phyloP scores from a whole-genome alignment of 2,329 filamentous ascomycete genomes.

The Sclerotinia borealis region DNA sequence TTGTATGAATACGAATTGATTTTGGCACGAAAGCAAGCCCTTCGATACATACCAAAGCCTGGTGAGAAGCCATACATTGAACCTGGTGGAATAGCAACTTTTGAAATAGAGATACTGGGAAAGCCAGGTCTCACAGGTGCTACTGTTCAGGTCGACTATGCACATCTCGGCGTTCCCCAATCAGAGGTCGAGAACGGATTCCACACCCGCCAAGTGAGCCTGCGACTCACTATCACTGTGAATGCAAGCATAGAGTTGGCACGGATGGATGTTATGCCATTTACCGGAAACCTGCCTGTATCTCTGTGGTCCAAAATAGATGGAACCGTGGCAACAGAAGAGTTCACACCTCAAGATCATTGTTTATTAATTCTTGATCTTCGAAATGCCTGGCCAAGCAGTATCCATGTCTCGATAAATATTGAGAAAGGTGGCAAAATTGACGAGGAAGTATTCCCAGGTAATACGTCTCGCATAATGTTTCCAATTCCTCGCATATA shows the following conservation, averaged over 20 bases:
- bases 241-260: slow-evolving; percentile 83
- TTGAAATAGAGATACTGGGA: slow-evolving; percentile 79
- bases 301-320: slow-evolving; percentile 48
- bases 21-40: slow-evolving; percentile 65
- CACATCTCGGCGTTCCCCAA: slow-evolving; percentile 65
- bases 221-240: slow-evolving; percentile 81
- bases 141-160: slow-evolving; percentile 80
- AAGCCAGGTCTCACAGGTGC: slow-evolving; percentile 78
- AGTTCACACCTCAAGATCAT: slow-evolving; percentile 53
- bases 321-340: slow-evolving; percentile 22
- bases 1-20: slow-evolving; percentile 82
- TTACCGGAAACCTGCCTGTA: slow-evolving; percentile 59
- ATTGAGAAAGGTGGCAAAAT: slow-evolving; percentile 24
- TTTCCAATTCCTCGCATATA: slow-evolving; percentile 71
- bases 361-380: slow-evolving; percentile 79
- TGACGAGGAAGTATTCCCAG: slow-evolving; percentile 53
- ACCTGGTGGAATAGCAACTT: slow-evolving; percentile 61
- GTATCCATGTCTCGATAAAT: slow-evolving; percentile 61
- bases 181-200: slow-evolving; percentile 66
- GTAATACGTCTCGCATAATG: slow-evolving; percentile 67
- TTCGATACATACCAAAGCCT: slow-evolving; percentile 48
- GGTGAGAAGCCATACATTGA: slow-evolving; percentile 53
- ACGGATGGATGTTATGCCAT: slow-evolving; percentile 70
- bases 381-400: slow-evolving; percentile 83
- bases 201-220: slow-evolving; percentile 74